phyloP scores from a whole-genome alignment of 345 rosid species.

The Heritiera fomes region DNA sequence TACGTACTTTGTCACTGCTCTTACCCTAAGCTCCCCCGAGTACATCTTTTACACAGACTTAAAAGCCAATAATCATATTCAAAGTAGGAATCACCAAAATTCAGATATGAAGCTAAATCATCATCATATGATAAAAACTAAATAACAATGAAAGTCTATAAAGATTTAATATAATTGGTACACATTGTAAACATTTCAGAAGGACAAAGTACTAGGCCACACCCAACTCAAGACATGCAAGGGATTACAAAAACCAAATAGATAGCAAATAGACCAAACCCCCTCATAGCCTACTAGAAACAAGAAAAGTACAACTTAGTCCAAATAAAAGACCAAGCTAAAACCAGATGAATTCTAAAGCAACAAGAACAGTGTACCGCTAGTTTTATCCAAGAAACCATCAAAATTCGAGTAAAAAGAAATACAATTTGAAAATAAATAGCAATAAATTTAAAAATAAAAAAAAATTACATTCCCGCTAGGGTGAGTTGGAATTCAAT shows the following conservation, averaged over 20 bases:
- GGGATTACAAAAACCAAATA: not conserved
- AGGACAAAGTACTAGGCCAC: not conserved
- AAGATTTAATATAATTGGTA: not conserved
- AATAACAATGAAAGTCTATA: not conserved
- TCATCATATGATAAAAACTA: not conserved
- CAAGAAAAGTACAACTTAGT: not conserved
- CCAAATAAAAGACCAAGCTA: not conserved
- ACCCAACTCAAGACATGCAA: not conserved
- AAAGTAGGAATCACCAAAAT: not conserved
- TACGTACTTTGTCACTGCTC: not conserved
- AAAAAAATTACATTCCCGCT: conserved; percentile 66
- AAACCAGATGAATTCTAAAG: not conserved
- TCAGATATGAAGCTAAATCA: not conserved
- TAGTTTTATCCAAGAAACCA: not conserved
- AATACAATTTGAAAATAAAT: not conserved
- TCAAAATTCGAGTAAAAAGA: not conserved
- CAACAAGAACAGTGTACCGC: not conserved
- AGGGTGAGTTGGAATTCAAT: conserved; percentile 52
- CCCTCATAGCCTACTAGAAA: not conserved
- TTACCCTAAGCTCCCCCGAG: not conserved
- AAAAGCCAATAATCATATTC: conserved; percentile 1
- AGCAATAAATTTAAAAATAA: conserved; percentile 7
- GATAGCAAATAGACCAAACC: not conserved
- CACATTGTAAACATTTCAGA: not conserved
- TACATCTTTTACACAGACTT: not conserved